Evolutionary conservation across 768 basidiomycete species (phyloP).

Genomic region (Cyclocybe aegerita): DNA sequence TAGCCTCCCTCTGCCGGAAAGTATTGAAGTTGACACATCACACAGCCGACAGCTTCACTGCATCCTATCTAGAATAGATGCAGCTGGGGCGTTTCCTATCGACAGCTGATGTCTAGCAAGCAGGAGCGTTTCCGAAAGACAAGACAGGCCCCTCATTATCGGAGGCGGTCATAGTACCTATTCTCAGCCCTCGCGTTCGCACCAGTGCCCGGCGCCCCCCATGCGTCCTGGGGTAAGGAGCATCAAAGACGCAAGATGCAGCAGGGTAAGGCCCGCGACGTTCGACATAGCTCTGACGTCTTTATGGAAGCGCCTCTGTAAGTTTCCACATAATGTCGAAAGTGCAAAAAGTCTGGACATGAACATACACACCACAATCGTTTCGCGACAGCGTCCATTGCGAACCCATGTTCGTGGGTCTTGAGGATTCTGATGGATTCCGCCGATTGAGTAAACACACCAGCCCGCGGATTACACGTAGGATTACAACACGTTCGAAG

Average conservation of each 20-base stretch:
- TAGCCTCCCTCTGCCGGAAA: too few species aligned
- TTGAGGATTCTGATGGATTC: too few species aligned
- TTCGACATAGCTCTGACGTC: conserved; percentile 9
- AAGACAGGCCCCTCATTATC: too few species aligned
- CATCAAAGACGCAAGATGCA: conserved; percentile 12
- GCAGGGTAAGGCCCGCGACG: neutral
- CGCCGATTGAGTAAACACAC: neutral
- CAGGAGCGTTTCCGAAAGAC: too few species aligned
- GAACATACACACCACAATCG: too few species aligned
- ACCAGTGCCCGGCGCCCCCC: neutral
- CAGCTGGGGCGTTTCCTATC: too few species aligned
- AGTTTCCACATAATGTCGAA: conserved; percentile 5
- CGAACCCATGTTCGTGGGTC: too few species aligned
- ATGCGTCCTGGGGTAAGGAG: conserved; percentile 8
- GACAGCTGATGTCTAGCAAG: too few species aligned
- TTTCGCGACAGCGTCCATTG: too few species aligned
- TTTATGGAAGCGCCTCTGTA: neutral
- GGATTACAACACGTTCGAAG: conserved; percentile 8
- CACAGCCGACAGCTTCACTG: too few species aligned
- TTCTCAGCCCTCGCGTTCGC: neutral
- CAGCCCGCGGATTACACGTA: conserved; percentile 1
- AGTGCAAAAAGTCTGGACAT: conserved; percentile 1
- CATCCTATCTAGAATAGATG: too few species aligned
- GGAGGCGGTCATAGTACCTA: conserved; percentile 1
- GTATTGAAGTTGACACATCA: too few species aligned